phyloP scores from a whole-genome alignment of 2,329 filamentous ascomycete genomes.

The Dothiorella sarmentorum region DNA sequence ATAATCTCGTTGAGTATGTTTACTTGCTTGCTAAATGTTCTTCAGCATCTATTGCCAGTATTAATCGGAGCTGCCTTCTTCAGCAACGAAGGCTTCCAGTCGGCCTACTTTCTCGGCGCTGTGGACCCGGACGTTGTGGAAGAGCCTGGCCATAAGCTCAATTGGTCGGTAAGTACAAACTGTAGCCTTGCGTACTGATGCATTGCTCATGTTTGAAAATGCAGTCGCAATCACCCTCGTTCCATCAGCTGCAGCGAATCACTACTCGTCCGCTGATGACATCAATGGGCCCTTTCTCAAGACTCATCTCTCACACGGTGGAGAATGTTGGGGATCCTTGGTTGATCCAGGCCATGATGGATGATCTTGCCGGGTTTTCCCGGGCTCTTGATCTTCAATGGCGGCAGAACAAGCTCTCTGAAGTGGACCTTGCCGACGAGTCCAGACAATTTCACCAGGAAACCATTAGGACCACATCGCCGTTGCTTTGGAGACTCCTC shows the following conservation, averaged over 20 bases:
- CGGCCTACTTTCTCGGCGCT: constrained; percentile 69
- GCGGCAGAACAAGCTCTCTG: constrained; percentile 70
- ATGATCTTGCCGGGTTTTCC: constrained; percentile 65
- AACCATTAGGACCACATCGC: constrained; percentile 63
- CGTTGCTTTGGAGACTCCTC: constrained; percentile 70
- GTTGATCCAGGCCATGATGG: constrained; percentile 53
- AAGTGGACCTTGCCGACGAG: constrained; percentile 68
- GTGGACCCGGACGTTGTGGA: constrained; percentile 66
- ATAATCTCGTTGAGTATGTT: too few species aligned
- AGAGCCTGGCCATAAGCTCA: constrained; percentile 51
- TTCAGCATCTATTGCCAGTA: constrained; percentile 59
- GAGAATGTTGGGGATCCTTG: constrained; percentile 53
- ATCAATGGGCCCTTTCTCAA: constrained; percentile 65
- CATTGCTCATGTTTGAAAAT: constrained; percentile 13
- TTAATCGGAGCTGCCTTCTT: constrained; percentile 66
- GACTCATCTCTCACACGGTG: constrained; percentile 62
- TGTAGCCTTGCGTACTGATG: too few species aligned
- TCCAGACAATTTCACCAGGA: constrained; percentile 59
- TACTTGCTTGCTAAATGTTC: not conserved
- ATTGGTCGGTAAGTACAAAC: constrained; percentile 53
- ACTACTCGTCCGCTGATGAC: constrained; percentile 60
- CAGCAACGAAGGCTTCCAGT: constrained; percentile 68
- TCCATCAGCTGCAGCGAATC: constrained; percentile 55
- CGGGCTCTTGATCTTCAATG: constrained; percentile 66
- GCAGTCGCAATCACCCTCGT: constrained; percentile 56